These are phyloP conservation scores for Bipolaris bicolor DNA, from an alignment of 2,329 filamentous ascomycete species.

Conservation along the genomic window DNA sequence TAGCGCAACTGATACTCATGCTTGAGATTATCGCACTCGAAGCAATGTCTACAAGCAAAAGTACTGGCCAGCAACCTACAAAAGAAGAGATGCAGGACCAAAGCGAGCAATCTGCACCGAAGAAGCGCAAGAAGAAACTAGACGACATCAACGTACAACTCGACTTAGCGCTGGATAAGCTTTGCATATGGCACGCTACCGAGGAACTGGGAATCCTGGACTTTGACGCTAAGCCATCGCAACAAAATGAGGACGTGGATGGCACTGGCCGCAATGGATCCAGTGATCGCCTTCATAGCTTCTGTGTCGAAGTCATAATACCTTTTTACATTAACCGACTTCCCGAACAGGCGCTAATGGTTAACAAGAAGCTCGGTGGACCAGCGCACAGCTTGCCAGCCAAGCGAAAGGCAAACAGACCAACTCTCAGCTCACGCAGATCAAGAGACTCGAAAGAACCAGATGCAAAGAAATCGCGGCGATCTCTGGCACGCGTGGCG, in stretches of 20 bases:
- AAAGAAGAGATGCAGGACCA: constrained; percentile 29
- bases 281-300: constrained; percentile 72
- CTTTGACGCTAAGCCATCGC: constrained; percentile 38
- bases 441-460: constrained; percentile 49
- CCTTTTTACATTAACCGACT: constrained; percentile 82
- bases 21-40: constrained; percentile 78
- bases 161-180: constrained; percentile 75
- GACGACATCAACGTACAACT: constrained; percentile 70
- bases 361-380: constrained; percentile 78
- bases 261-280: constrained; percentile 29
- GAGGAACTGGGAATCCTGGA: constrained; percentile 60
- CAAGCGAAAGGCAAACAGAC: constrained; percentile 56
- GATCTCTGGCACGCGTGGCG: constrained; percentile 67
- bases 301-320: constrained; percentile 79
- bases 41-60: constrained; percentile 48
- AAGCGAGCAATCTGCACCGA: constrained; percentile 33
- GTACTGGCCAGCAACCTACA: constrained; percentile 22
- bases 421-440: constrained; percentile 42
- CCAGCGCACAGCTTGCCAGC: constrained; percentile 66
- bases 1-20: constrained; percentile 79
- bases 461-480: constrained; percentile 51
- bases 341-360: constrained; percentile 71
- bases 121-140: constrained; percentile 62
- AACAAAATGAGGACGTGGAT: constrained; percentile 32
- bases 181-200: constrained; percentile 85